Evolutionary conservation across 441 rosid genomes (phyloP), one percentile per base, ranked within the genome.

Genomic region (Biscutella auriculata): DNA sequence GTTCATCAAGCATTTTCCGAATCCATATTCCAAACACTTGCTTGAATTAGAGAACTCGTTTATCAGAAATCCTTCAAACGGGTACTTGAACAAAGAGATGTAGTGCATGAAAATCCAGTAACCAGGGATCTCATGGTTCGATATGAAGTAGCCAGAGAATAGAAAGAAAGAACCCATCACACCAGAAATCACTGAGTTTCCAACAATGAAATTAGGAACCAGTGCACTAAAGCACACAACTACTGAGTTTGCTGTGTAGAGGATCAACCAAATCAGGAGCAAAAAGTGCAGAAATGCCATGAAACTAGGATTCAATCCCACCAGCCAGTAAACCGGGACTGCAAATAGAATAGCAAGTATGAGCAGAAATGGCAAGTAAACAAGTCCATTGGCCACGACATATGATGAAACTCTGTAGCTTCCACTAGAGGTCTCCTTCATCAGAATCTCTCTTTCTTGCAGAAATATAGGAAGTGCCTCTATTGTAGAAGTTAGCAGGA

Each of bases 41-140:
- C 69, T 81, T 16, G 88, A 80, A 15, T 59, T 68, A 4, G 98
- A 82, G 80, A 91, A 92, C 76, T 92, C 96, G 19, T 86, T 88
- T 23, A 92, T 86, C 67, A 88, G 73, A 47, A 92, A 84, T 29
- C 88, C 91, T 77, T 88, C 98, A 46, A 92, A 92, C 1, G 98
- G 98, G 53, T 92, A 92, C 89, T 92, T 92, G 53, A 92, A 92
- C 57, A 92, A 54, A 2, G 95, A 85, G 23, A 88, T 65, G 58
- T 88, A 92, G 62, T 92, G 95, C 95, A 92, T 86, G 73, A 86
- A 92, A 23, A 82, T 76, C 98, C 98, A 88, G 58, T 82, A 88
- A 25, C 51, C 65, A 17, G 98, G 97, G 14, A 92, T 92, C 45
- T 79, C 94, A 7, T 79, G 56, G 30, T 79, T 80, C 10, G 96